A percentile compares a stretch with the other conserved stretches of the same genome.
Evolutionary conservation across 805 yeast genomes (phyloP).

Genomic region (Clavispora phyllophila): DNA sequence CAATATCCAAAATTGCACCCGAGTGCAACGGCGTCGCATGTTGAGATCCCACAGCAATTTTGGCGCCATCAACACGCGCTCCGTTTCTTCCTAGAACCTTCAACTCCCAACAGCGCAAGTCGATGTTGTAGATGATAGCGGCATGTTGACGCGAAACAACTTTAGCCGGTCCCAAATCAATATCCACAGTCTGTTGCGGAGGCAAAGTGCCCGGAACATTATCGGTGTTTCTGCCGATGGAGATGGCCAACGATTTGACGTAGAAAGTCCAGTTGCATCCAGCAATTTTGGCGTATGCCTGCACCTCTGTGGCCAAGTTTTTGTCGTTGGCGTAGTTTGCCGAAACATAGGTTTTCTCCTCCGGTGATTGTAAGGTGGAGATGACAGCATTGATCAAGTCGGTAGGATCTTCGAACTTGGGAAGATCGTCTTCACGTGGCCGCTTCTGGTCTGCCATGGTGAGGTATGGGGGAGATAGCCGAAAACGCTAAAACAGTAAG

Average conservation of each 20-base stretch:
- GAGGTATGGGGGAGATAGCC: neutral
- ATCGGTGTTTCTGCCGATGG: slow-evolving; percentile 83
- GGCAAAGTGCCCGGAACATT: slow-evolving; percentile 12
- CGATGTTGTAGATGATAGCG: slow-evolving; percentile 68
- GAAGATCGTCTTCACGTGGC: slow-evolving; percentile 20
- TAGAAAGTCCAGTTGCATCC: slow-evolving; percentile 93
- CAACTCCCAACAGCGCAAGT: slow-evolving; percentile 79
- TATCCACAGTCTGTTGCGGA: slow-evolving; percentile 46
- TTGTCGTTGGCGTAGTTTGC: slow-evolving; percentile 67
- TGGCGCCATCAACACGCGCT: slow-evolving; percentile 76
- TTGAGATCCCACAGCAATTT: slow-evolving; percentile 45
- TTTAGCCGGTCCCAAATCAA: slow-evolving; percentile 94
- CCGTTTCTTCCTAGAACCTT: slow-evolving; percentile 87
- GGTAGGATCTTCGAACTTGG: slow-evolving; percentile 49
- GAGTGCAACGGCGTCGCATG: slow-evolving; percentile 59
- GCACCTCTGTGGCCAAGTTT: slow-evolving; percentile 71
- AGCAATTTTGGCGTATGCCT: slow-evolving; percentile 95
- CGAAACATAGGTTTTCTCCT: slow-evolving; percentile 71
- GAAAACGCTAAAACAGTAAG: neutral
- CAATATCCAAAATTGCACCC: slow-evolving; percentile 91
- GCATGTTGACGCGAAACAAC: slow-evolving; percentile 96
- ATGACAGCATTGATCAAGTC: slow-evolving; percentile 74
- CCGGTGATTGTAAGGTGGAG: slow-evolving; percentile 63
- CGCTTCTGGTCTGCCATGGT: slow-evolving; percentile 8
- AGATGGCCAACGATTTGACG: slow-evolving; percentile 68